Percentiles rank a stretch among this genome's conserved stretches.
phyloP scores from a whole-genome alignment of 2,329 filamentous ascomycete species.

The Alternaria sp. region DNA sequence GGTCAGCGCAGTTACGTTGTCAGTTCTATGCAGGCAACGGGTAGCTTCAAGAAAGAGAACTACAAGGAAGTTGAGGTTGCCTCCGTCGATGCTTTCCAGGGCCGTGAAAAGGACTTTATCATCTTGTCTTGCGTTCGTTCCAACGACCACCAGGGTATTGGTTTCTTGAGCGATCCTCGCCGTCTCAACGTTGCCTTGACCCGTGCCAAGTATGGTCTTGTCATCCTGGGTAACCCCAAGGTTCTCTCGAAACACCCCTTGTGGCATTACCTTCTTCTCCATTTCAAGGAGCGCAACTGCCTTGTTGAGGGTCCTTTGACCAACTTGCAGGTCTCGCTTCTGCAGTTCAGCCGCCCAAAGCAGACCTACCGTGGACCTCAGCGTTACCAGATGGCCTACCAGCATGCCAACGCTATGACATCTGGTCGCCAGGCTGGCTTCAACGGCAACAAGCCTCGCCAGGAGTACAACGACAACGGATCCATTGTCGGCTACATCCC shows the following conservation, averaged over 20 bases:
- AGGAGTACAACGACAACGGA: constrained; percentile 74
- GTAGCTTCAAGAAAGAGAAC: constrained; percentile 96
- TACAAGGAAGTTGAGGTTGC: constrained; percentile 99
- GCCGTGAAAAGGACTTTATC: constrained; percentile 98
- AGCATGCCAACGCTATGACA: constrained; percentile 68
- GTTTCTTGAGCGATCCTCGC: constrained; percentile 96
- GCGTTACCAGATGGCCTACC: constrained; percentile 82
- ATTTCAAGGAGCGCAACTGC: constrained; percentile 97
- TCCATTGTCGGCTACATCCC: constrained; percentile 96
- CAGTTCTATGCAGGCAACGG: constrained; percentile 98
- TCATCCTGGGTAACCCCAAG: constrained; percentile 97
- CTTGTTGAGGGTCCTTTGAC: constrained; percentile 94
- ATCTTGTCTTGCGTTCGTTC: constrained; percentile 97
- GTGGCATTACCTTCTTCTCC: constrained; percentile 93
- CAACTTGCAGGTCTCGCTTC: constrained; percentile 92
- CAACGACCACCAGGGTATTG: constrained; percentile 98
- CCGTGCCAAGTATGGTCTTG: constrained; percentile 93
- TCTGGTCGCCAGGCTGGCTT: constrained; percentile 53
- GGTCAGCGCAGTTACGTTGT: constrained; percentile 98
- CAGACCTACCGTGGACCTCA: constrained; percentile 89
- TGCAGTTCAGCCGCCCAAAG: constrained; percentile 95
- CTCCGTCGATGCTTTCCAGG: constrained; percentile 98
- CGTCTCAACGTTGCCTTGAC: constrained; percentile 97
- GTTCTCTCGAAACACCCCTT: constrained; percentile 96
- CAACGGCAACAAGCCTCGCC: constrained; percentile 60